phyloP scores from a whole-genome alignment of 1,284 basidiomycete species.

The Cutaneotrichosporon arboriforme region DNA sequence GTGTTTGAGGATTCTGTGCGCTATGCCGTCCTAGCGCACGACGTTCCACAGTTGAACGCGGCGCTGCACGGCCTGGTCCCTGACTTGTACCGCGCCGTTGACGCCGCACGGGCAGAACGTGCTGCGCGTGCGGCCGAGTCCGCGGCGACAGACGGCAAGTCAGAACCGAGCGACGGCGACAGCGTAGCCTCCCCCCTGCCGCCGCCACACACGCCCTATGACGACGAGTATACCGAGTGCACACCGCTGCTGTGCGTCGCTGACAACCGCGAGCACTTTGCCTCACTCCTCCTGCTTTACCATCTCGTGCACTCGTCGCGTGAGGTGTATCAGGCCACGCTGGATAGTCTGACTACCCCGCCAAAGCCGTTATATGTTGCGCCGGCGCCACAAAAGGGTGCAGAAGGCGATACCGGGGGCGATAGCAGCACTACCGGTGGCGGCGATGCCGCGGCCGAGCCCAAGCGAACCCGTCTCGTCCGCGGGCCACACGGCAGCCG shows the following conservation, averaged over 20 bases:
- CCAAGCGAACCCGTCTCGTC: background rate
- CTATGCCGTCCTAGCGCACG: constrained; percentile 35
- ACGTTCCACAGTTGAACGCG: constrained; percentile 37
- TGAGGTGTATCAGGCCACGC: constrained; percentile 2
- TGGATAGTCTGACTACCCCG: constrained; percentile 6
- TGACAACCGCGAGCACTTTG: constrained; percentile 25
- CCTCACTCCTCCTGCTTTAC: constrained; percentile 31
- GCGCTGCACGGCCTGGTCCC: constrained; percentile 42
- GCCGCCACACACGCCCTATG: no score
- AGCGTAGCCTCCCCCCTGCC: no score
- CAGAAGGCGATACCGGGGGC: no score
- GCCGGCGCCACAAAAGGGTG: background rate
- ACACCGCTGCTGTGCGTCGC: background rate
- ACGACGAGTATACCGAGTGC: background rate
- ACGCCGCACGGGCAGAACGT: no score
- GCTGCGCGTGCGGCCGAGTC: background rate
- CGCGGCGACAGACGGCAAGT: background rate
- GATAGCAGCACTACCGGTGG: no score
- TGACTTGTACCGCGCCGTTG: constrained; percentile 30
- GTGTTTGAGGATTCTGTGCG: constrained; percentile 43
- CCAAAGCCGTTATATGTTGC: background rate
- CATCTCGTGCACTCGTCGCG: constrained; percentile 27
- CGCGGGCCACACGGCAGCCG: background rate
- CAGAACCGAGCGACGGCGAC: background rate
- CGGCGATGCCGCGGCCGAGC: background rate